Evolutionary conservation across 805 yeast genomes (phyloP), one percentile per base, ranked within the genome.

Genomic region (Wickerhamomyces tratensis): DNA sequence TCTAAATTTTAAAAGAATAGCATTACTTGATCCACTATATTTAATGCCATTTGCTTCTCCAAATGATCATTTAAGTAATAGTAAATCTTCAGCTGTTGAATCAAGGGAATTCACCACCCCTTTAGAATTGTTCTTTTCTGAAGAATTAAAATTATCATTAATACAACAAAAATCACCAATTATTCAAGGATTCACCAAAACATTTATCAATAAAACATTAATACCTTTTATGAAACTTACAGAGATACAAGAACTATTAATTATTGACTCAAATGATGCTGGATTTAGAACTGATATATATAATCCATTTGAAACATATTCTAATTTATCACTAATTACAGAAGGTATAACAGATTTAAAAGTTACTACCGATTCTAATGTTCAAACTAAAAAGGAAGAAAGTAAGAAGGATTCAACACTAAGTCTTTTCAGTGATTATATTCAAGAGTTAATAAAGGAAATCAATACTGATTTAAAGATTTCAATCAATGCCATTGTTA

Each of bases 31-130:
- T 51, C 79, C 79, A 41, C 58, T 65, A 4, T 74, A 67, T 48
- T 60, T 88, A 8, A 85, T 83, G 54, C 96, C 98, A 4, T 86
- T 91, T 63, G 79, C 81, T 0, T 83, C 95, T 0, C 94, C 96
- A 2, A 63, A 72, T 11, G 96, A 87, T 54, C 65, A 65, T 44
- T 55, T 60, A 0, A 45, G 41, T 6, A 51, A 48, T 33, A 51
- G 43, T 34, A 39, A 36, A 26, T 44, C 43, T 34, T 48, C 50
- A 3, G 55, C 55, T 36, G 41, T 41, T 1, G 43, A 39, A 5
- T 38, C 46, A 7, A 40, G 25, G 33, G 44, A 27, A 52, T n/a
- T 76, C 5, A 69, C 83, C 0, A 75, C 84, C 1, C 76, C 83
- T 0, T 56, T 85, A 29, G 96, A 89, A 52, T 69, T 86, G 3